A percentile compares a stretch with the other conserved stretches of the same genome.
phyloP scores from a whole-genome alignment of 2,329 filamentous ascomycete species.

The Sclerotinia trifoliorum region DNA sequence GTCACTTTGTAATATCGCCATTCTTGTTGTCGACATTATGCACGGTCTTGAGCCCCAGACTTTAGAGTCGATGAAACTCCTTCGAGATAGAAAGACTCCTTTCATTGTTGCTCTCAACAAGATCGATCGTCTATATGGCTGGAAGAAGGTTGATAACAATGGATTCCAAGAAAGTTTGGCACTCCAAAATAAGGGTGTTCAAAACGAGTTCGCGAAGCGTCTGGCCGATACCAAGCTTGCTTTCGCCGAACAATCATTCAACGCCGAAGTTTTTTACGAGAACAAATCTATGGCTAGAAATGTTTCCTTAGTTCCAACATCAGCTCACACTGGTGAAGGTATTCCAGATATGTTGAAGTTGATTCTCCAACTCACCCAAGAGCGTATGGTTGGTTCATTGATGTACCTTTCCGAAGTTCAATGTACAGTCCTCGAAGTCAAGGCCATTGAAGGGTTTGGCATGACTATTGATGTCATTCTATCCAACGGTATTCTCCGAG shows the following conservation, averaged over 20 bases:
- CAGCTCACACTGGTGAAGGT: slow-evolving; percentile 97
- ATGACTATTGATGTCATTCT: slow-evolving; percentile 98
- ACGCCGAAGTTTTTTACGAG: slow-evolving; percentile 93
- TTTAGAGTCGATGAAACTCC: slow-evolving; percentile 91
- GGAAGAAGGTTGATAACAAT: slow-evolving; percentile 99
- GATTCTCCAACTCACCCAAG: slow-evolving; percentile 86
- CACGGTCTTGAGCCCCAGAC: slow-evolving; percentile 98
- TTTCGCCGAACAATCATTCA: slow-evolving; percentile 96
- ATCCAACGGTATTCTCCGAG: slow-evolving; percentile 89
- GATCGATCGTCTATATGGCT: slow-evolving; percentile 98
- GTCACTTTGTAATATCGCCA: slow-evolving; percentile 98
- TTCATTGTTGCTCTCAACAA: slow-evolving; percentile 99
- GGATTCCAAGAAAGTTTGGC: slow-evolving; percentile 91
- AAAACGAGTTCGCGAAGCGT: slow-evolving; percentile 91
- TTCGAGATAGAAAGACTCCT: slow-evolving; percentile 90
- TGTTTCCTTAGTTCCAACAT: slow-evolving; percentile 96
- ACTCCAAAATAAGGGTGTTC: slow-evolving; percentile 87
- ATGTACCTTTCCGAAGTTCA: slow-evolving; percentile 99
- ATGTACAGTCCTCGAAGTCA: slow-evolving; percentile 96
- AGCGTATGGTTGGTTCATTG: slow-evolving; percentile 93
- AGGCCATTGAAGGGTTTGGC: slow-evolving; percentile 97
- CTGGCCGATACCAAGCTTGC: slow-evolving; percentile 89
- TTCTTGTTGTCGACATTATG: slow-evolving; percentile 99
- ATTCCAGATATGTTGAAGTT: slow-evolving; percentile 99
- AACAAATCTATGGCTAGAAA: slow-evolving; percentile 96